Base-by-base conservation (phyloP, 1,284 basidiomycete species). In the Puccinia polysora region DNA sequence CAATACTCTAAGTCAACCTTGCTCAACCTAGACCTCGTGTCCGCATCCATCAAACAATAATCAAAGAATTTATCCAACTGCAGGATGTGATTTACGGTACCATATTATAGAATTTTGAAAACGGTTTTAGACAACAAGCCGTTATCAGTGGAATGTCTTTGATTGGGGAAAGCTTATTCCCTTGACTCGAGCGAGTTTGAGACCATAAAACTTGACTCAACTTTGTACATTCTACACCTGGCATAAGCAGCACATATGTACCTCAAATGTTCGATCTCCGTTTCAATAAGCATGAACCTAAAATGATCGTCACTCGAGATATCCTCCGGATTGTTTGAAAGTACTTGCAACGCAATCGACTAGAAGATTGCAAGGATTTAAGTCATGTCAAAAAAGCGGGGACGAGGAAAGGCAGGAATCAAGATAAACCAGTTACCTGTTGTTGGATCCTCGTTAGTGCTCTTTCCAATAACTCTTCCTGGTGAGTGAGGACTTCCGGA, bases 21-120 rank as follows among this genome's bases (percentile, higher is more conserved):
- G 53, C 68, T 70, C 40, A 70, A 62, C 20, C 49, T 49, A 23
- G 68, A 60, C 20, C 68, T 32, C 40, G 68, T 59, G 18, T 70
- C 68, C 18, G 47, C 47, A 50, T 70, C 68, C 30, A 58, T 53
- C 40, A 70, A 58, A 36, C 58, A 70, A 70, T 70, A 47, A 62
- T 70, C 68, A 50, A 70, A 70, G 47, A 52, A 70, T 60, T 62
- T 70, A 70, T 70, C 68, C 28, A 70, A 49, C 68, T 70, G 34
- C 38, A 15, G 23, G 10, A 25, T 43, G 20, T 14, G 20, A 2
- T 20, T n/a, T n/a, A n/a, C 15, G 52, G 20, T 55, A 28, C 25
- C 25, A 23, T 15, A 2, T 55, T 23, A 28, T 14, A 55, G 28
- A 55, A 28, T n/a, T 15, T 23, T 23, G 20, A n/a, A n/a, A n/a